A percentile compares a stretch with the other conserved stretches of the same genome.
Evolutionary conservation across 768 basidiomycete species (phyloP).

Genomic region (Phaffia tasmanica): DNA sequence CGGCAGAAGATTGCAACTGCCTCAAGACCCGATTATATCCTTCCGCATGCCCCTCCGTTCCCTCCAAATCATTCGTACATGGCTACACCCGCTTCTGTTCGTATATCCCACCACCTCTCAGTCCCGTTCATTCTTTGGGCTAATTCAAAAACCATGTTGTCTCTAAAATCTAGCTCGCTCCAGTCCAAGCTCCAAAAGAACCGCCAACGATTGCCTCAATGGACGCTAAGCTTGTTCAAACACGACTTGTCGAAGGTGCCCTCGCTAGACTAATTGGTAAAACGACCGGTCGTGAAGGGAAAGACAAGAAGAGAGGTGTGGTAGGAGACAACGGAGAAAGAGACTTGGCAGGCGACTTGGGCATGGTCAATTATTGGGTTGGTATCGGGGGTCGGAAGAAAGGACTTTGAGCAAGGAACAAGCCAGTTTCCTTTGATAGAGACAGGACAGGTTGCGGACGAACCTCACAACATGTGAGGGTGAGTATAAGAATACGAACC

Average conservation of each 20-base stretch:
- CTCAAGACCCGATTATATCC: slow-evolving; percentile 3
- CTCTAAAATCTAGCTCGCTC: not conserved
- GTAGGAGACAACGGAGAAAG: no score
- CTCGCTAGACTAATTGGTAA: slow-evolving; percentile 1
- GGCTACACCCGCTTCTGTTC: slow-evolving; percentile 1
- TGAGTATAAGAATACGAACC: no score
- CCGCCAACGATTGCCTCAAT: slow-evolving; percentile 5
- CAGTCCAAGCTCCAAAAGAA: no score
- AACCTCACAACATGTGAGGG: no score
- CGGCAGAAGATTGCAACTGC: not conserved
- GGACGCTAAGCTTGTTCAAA: slow-evolving; percentile 13
- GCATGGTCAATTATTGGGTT: no score
- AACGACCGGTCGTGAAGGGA: not conserved
- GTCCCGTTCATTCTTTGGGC: not conserved
- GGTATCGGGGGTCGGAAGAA: no score
- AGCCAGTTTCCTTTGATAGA: no score
- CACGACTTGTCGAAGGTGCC: slow-evolving; percentile 5
- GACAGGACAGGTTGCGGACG: no score
- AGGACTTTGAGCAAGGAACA: no score
- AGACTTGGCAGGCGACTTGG: no score
- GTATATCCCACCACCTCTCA: not conserved
- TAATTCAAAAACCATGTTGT: not conserved
- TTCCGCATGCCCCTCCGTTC: slow-evolving; percentile 7
- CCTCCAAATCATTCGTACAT: slow-evolving; percentile 5
- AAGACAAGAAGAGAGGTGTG: no score